Conservation (phyloP, 2,329 filamentous ascomycete species). For the Erysiphe pulchra region DNA sequence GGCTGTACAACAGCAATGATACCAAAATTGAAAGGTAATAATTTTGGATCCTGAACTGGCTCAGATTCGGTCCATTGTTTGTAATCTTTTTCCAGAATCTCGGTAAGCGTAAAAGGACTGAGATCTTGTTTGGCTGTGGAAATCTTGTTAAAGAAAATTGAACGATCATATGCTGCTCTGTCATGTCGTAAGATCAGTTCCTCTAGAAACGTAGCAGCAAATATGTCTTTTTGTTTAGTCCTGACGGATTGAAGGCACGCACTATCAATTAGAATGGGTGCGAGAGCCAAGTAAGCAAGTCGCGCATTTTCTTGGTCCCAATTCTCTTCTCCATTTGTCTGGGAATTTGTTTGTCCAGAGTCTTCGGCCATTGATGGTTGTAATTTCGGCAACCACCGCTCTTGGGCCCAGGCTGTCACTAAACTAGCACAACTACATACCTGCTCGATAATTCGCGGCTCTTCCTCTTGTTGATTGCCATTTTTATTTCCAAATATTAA, state of each 20-base stretch:
- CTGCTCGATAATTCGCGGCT: slow-evolving; percentile 35
- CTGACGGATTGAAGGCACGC: slow-evolving; percentile 36
- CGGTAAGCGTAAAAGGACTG: slow-evolving; percentile 29
- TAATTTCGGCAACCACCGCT: slow-evolving; percentile 27
- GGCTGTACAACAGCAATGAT: slow-evolving; percentile 37
- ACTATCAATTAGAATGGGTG: slow-evolving; percentile 50
- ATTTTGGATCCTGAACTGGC: slow-evolving; percentile 10
- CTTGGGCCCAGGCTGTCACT: slow-evolving; percentile 31
- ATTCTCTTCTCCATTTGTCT: neutral
- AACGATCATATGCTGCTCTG: slow-evolving; percentile 21
- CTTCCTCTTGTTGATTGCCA: slow-evolving; percentile 17
- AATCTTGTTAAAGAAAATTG: slow-evolving; percentile 31
- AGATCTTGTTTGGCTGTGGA: slow-evolving; percentile 42
- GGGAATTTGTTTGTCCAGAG: neutral
- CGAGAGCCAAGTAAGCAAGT: slow-evolving; percentile 41
- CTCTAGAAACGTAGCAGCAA: slow-evolving; percentile 33
- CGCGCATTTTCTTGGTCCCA: slow-evolving; percentile 21
- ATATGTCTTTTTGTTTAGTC: slow-evolving; percentile 33
- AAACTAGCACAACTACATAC: slow-evolving; percentile 51
- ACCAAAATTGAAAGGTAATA: slow-evolving; percentile 24
- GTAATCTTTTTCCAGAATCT: slow-evolving; percentile 60
- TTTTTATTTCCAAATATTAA: slow-evolving; percentile 19
- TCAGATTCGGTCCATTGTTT: slow-evolving; percentile 44
- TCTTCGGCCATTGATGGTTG: slow-evolving; percentile 15
- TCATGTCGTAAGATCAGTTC: slow-evolving; percentile 12